A percentile compares a stretch with the other conserved stretches of the same genome.
Conservation (phyloP, 1,284 basidiomycete genomes). For the Cryptococcus maquisensis region DNA sequence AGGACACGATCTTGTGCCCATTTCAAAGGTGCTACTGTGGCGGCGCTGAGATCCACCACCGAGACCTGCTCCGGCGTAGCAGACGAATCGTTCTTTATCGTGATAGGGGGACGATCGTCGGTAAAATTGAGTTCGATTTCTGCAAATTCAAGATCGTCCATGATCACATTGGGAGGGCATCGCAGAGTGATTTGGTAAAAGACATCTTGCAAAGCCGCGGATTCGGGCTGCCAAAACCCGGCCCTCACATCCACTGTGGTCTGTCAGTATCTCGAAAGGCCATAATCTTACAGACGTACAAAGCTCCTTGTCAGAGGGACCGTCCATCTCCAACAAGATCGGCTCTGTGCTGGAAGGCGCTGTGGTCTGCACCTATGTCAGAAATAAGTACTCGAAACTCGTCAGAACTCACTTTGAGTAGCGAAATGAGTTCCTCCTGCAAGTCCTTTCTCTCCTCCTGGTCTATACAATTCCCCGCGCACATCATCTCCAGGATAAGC, state of each 20-base stretch:
- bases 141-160: conserved; percentile 35
- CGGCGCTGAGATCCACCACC: background rate
- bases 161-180: conserved; percentile 45
- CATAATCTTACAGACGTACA: conserved; percentile 52
- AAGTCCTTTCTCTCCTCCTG: conserved; percentile 34
- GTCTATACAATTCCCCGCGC: conserved; percentile 48
- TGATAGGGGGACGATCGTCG: conserved; percentile 34
- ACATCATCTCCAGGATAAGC: conserved; percentile 73
- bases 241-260: conserved; percentile 59
- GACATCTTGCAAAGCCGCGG: conserved; percentile 58
- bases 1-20: conserved; percentile 17
- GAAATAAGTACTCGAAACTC: background rate
- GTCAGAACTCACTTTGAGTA: conserved; percentile 59
- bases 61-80: background rate
- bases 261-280: too few species aligned
- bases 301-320: conserved; percentile 56
- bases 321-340: conserved; percentile 60
- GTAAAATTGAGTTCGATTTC: conserved; percentile 34
- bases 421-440: conserved; percentile 62
- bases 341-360: conserved; percentile 58
- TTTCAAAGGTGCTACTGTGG: conserved; percentile 11
- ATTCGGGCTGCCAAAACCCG: conserved; percentile 65
- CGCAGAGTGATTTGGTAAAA: conserved; percentile 62
- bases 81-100: background rate
- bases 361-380: conserved; percentile 55